These are phyloP conservation scores for Lentinula lateritia DNA, from an alignment of 768 basidiomycete genomes.

Conservation along the genomic window DNA sequence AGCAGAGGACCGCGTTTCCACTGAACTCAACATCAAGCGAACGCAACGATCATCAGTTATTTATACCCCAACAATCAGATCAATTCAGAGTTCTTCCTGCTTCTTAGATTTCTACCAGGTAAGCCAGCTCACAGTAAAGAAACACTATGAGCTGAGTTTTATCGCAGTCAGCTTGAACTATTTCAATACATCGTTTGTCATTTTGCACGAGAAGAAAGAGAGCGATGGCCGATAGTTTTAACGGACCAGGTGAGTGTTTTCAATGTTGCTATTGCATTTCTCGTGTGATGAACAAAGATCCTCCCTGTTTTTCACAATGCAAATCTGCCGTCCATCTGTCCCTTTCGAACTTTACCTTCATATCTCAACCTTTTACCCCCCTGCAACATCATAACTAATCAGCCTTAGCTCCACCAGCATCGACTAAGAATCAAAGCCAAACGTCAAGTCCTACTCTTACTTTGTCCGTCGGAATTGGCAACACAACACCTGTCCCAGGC, in stretches of 20 bases:
- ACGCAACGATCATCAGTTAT: neutral
- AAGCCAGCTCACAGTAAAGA: neutral
- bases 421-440: neutral
- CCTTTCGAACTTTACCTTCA: neutral
- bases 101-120: no score
- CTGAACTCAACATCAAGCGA: neutral
- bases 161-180: neutral
- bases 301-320: neutral
- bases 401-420: neutral
- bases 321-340: neutral
- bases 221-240: neutral
- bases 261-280: neutral
- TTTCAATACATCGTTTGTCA: neutral
- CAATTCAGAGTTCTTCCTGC: no score
- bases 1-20: neutral
- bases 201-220: neutral
- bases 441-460: neutral
- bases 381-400: neutral
- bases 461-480: neutral
- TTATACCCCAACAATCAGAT: neutral
- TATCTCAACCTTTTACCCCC: neutral
- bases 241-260: neutral
- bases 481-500: conserved; percentile 1
- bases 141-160: neutral
- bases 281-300: neutral